phyloP scores from a whole-genome alignment of 2,329 filamentous ascomycete genomes.

The Aspergillus sp. region DNA sequence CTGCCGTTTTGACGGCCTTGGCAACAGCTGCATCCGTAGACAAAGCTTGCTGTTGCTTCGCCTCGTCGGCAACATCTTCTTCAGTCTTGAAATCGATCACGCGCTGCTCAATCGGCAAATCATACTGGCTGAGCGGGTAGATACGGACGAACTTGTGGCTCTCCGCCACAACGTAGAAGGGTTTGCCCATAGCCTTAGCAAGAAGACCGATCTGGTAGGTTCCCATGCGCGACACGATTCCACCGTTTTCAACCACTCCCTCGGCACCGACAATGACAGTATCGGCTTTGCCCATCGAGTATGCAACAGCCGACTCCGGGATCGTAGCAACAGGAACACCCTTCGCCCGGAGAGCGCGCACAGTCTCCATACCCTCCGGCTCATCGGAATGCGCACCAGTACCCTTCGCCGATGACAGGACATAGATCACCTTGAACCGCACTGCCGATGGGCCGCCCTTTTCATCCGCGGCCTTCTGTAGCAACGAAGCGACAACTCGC shows the following conservation, averaged over 20 bases:
- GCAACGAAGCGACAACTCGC: constrained; percentile 75
- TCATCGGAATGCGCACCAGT: constrained; percentile 37
- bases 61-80: constrained; percentile 48
- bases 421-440: constrained; percentile 82
- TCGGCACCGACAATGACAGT: constrained; percentile 70
- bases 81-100: constrained; percentile 72
- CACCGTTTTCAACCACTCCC: constrained; percentile 90
- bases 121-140: constrained; percentile 78
- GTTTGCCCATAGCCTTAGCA: constrained; percentile 70
- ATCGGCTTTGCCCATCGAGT: constrained; percentile 74
- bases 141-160: constrained; percentile 95
- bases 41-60: constrained; percentile 44
- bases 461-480: constrained; percentile 72
- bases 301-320: constrained; percentile 72
- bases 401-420: constrained; percentile 49
- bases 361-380: constrained; percentile 69
- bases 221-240: constrained; percentile 85
- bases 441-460: constrained; percentile 58
- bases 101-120: constrained; percentile 76
- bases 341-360: constrained; percentile 68
- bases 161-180: constrained; percentile 89
- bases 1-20: constrained; percentile 22
- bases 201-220: constrained; percentile 83
- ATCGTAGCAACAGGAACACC: constrained; percentile 85
- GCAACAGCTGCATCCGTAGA: constrained; percentile 20